phyloP scores from a whole-genome alignment of 2,329 filamentous ascomycete species.

The Trichophyton benhamiae region DNA sequence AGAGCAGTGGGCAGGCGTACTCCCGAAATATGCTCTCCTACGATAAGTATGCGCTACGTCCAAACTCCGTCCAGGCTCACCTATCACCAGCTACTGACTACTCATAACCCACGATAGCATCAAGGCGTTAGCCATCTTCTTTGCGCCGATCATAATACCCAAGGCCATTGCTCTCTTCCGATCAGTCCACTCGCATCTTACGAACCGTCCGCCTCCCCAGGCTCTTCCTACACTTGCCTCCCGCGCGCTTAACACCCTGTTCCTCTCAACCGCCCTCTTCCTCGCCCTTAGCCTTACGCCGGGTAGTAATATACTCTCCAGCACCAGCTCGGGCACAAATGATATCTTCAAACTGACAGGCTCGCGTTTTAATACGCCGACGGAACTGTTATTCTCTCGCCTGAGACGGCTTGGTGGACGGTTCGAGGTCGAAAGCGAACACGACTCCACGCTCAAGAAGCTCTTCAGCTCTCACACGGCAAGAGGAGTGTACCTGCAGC shows the following conservation, averaged over 20 bases:
- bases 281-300: conserved; percentile 52
- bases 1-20: neutral
- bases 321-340: conserved; percentile 36
- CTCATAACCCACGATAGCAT: conserved; percentile 19
- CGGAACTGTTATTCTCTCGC: conserved; percentile 70
- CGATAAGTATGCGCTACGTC: conserved; percentile 12
- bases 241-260: conserved; percentile 38
- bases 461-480: conserved; percentile 61
- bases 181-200: conserved; percentile 22
- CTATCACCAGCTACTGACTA: neutral
- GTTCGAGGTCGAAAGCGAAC: conserved; percentile 13
- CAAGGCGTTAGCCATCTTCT: conserved; percentile 33
- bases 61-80: neutral
- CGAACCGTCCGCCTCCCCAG: conserved; percentile 26
- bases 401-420: conserved; percentile 38
- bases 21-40: conserved; percentile 10
- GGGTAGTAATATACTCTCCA: conserved; percentile 14
- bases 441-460: conserved; percentile 53
- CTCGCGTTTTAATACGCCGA: conserved; percentile 74
- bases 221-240: conserved; percentile 25
- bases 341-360: conserved; percentile 70
- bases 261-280: conserved; percentile 41
- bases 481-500: conserved; percentile 69
- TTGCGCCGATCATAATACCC: conserved; percentile 32
- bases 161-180: conserved; percentile 29